These are phyloP conservation scores for Aethionema arabicum DNA, from an alignment of 345 rosid species.

Conservation along the genomic window DNA sequence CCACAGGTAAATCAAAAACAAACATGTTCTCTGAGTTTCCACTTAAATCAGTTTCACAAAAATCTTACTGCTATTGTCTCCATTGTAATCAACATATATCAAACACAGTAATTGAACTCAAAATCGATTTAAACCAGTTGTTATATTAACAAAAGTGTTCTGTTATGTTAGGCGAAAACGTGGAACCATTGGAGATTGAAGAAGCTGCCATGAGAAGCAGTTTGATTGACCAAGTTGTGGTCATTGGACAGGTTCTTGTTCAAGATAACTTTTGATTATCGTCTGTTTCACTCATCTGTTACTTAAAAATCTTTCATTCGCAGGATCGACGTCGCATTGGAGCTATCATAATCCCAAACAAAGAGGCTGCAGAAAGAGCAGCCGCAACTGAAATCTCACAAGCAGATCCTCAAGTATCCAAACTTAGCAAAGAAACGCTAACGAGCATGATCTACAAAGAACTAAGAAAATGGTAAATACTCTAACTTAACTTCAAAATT, in stretches of 20 bases:
- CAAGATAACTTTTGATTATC: not conserved
- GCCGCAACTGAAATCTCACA: slow-evolving; percentile 45
- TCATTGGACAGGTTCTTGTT: slow-evolving; percentile 75
- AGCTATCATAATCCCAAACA: slow-evolving; percentile 82
- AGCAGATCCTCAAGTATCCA: slow-evolving; percentile 46
- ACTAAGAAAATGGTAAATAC: slow-evolving; percentile 59
- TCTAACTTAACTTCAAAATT: not conserved
- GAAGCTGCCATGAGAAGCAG: slow-evolving; percentile 84
- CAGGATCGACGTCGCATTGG: slow-evolving; percentile 89
- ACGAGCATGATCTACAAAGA: slow-evolving; percentile 51
- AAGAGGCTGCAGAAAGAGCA: slow-evolving; percentile 64
- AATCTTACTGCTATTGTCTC: no score
- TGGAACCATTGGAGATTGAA: slow-evolving; percentile 85
- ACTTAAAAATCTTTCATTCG: not conserved
- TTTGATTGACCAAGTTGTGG: slow-evolving; percentile 75
- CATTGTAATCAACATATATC: no score
- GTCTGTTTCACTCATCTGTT: not conserved
- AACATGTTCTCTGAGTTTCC: not conserved
- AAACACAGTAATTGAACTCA: slow-evolving; percentile 11
- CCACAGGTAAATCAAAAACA: slow-evolving; percentile 60
- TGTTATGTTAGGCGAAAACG: slow-evolving; percentile 70
- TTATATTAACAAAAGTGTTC: slow-evolving; percentile 15
- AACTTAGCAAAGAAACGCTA: slow-evolving; percentile 52
- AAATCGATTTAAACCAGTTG: not conserved
- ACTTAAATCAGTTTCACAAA: no score